Evolutionary conservation across 306 rosid genomes (phyloP).

Genomic region (Fagus sylvatica): DNA sequence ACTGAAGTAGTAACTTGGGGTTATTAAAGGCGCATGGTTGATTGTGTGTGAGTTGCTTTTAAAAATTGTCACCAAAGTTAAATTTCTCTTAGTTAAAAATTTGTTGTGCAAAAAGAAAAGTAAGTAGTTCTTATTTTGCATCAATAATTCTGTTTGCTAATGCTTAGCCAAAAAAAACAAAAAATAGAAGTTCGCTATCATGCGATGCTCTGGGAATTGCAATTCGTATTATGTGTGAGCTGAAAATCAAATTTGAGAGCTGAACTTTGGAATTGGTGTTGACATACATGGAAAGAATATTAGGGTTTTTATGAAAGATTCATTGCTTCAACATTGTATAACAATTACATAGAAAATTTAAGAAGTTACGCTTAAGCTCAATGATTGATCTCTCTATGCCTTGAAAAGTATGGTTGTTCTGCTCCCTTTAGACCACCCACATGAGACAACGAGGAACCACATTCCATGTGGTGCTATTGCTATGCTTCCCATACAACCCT

Average conservation of each 20-base stretch:
- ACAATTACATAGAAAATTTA: too few species aligned
- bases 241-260: background rate
- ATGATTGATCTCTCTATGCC: too few species aligned
- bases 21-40: constrained; percentile 3
- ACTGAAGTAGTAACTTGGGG: background rate
- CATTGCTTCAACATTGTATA: background rate
- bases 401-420: too few species aligned
- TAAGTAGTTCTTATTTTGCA: background rate
- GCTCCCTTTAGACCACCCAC: too few species aligned
- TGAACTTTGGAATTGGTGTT: background rate
- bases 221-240: background rate
- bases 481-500: too few species aligned
- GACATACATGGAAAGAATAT: background rate
- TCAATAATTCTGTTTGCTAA: background rate
- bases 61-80: background rate
- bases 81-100: background rate
- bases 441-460: too few species aligned
- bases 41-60: background rate
- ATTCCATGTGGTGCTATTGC: too few species aligned
- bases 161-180: too few species aligned
- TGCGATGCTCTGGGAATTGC: background rate
- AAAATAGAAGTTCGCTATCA: background rate
- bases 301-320: background rate
- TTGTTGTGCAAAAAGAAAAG: background rate
- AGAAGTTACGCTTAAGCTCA: too few species aligned